Evolutionary conservation across 2,329 filamentous ascomycete species (phyloP), one percentile per base, ranked within the genome.

Genomic region (Cercospora sojina): DNA sequence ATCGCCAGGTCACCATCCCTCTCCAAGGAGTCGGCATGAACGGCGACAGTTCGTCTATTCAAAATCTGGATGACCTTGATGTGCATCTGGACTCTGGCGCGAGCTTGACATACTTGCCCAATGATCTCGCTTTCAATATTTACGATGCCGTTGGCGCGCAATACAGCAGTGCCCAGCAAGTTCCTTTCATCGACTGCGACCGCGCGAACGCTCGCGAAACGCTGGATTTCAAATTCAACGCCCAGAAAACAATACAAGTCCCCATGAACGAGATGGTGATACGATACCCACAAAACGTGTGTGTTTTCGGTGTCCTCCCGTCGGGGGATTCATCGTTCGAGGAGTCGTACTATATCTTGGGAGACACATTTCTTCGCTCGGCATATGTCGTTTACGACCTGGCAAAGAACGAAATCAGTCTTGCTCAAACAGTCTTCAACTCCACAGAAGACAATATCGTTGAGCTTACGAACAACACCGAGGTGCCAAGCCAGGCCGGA

Each of bases 91-190:
- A 93, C 77, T 91, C 89, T 1, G 91, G 91, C 41, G 90, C 88
- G 16, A 91, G 88, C 5, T 80, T 91, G 66, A 88, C 84, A 67
- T 91, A 91, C 74, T 79, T 93, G 0, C 90, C 90, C 0, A 81
- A 86, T 62, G 82, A 86, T 59, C 77, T 92, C 55, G 85, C 84
- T 3, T 66, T 73, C 6, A 69, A 69, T 5, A 77, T 84, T 60
- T 83, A 80, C 77, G 65, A 69, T 35, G 69, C 74, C 31, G 78
- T 79, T 68, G 74, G 77, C 62, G 82, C 81, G 3, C 70, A 75
- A 32, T 83, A 82, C 75, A 76, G 79, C 71, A 64, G 72, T 0
- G 62, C 56, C 5, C 75, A 80, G 65, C 77, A 78, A 27, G 78
- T 78, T 8, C 41, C 62, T 0, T 27, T 65, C 8, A 61, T 67